Conservation (phyloP, 2,329 filamentous ascomycete genomes). For the Cladosporium sp. region DNA sequence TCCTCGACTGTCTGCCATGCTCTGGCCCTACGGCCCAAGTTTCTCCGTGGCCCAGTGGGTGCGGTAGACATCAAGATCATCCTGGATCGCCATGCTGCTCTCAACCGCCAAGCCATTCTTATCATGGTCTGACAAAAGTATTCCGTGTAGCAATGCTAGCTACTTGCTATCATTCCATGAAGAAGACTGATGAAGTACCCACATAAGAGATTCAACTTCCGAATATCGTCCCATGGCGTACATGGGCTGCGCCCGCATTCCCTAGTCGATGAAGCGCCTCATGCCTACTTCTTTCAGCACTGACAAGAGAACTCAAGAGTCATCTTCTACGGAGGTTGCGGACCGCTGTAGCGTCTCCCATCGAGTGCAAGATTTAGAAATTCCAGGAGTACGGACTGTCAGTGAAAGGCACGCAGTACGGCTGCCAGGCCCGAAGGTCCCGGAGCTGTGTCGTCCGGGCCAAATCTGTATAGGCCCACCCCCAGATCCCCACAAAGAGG, state of each 20-base stretch:
- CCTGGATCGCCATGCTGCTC: too few species aligned
- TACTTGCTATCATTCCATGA: too few species aligned
- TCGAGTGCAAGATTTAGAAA: constrained; percentile 1
- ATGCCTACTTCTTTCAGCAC: background rate
- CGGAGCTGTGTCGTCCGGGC: constrained; percentile 8
- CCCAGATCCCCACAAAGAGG: constrained; percentile 10
- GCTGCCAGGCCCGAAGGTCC: constrained; percentile 7
- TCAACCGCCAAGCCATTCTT: too few species aligned
- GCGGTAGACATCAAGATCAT: too few species aligned
- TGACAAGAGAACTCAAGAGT: background rate
- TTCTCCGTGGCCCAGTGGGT: background rate
- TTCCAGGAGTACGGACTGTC: background rate
- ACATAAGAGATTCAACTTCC: too few species aligned
- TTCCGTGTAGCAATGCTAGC: too few species aligned
- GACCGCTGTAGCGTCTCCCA: constrained; percentile 11
- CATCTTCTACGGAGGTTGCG: constrained; percentile 6
- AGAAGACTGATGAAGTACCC: too few species aligned
- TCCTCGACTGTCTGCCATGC: background rate
- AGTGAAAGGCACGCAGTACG: background rate
- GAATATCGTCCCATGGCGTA: too few species aligned
- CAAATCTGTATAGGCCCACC: constrained; percentile 5
- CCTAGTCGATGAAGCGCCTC: too few species aligned
- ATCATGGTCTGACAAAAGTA: too few species aligned
- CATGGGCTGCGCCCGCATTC: too few species aligned
- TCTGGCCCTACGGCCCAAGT: background rate